Evolutionary conservation across 2,329 filamentous ascomycete species (phyloP), one percentile per base, ranked within the genome.

Genomic region (Sarocladium oryzae): DNA sequence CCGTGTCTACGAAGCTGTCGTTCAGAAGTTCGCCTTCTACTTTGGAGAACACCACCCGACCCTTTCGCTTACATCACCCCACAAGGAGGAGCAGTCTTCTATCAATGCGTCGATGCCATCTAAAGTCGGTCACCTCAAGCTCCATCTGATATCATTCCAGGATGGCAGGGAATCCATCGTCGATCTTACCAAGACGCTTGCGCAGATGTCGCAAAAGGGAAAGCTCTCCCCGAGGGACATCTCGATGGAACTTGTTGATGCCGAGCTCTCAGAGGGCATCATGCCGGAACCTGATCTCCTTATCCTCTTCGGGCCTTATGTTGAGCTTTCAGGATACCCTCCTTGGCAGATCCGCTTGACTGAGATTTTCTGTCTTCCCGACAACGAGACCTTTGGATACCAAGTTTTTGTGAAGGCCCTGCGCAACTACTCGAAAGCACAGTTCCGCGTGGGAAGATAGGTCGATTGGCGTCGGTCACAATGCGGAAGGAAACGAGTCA

Each of bases 341-440:
- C 93, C 93, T 1, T 99, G 93, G 93, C 93, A 96, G 69, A 80
- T 97, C 55, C 81, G 93, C 38, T 72, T 99, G 63, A 96, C 91
- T 0, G 93, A 99, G 74, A 96, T 99, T 53, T 96, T 91, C 66
- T 81, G 84, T 60, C 73, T 88, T 11, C 78, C 79, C 52, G 87
- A 91, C 63, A 89, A 89, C 66, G 79, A 86, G 56, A 84, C 84
- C 1, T 91, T 99, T 16, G 90, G 90, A 40, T 99, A 99, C 67
- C 91, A 96, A 64, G 86, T 95, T 26, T 99, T 97, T 67, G 74
- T 97, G 56, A 79, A 85, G 56, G 92, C 86, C 1, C 71, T 99
- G 59, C 86, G 88, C 66, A 89, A 86, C 61, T 99, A 82, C 69
- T 86, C 89, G 9, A 85, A 84, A 57, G 92, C 91, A 3, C 88